Evolutionary conservation across 2,329 filamentous ascomycete genomes (phyloP).

Genomic region (Fusarium dlaminii): DNA sequence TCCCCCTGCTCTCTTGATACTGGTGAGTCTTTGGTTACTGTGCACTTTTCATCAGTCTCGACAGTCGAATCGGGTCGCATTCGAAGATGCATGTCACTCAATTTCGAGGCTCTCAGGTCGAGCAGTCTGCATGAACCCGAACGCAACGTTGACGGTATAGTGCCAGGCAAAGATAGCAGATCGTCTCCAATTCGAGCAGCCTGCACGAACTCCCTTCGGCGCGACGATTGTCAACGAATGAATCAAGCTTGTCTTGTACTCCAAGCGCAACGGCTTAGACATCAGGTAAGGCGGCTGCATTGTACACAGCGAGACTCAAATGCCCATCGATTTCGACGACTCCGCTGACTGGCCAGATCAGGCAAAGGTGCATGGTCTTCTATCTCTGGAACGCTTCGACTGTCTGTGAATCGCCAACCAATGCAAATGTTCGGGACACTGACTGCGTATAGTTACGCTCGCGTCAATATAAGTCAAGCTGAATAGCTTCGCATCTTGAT

Average conservation of each 20-base stretch:
- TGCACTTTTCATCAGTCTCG: rapidly evolving
- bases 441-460: background rate
- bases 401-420: background rate
- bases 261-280: background rate
- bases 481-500: background rate
- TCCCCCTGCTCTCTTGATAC: background rate
- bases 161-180: too few relatives aligned
- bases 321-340: background rate
- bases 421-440: background rate
- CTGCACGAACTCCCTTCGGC: background rate
- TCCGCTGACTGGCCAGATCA: background rate
- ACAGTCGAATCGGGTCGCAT: too few relatives aligned
- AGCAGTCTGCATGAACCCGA: background rate
- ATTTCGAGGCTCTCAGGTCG: background rate
- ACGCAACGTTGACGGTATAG: background rate
- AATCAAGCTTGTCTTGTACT: background rate
- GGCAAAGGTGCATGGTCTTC: background rate
- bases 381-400: background rate
- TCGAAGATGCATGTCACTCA: background rate
- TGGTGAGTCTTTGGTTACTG: rapidly evolving
- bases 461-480: too few relatives aligned
- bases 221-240: background rate
- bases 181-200: rapidly evolving
- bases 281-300: background rate
- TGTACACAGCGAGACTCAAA: background rate